Base-by-base conservation (phyloP, 2,329 filamentous ascomycete species). In the Trichoderma arundinaceum region DNA sequence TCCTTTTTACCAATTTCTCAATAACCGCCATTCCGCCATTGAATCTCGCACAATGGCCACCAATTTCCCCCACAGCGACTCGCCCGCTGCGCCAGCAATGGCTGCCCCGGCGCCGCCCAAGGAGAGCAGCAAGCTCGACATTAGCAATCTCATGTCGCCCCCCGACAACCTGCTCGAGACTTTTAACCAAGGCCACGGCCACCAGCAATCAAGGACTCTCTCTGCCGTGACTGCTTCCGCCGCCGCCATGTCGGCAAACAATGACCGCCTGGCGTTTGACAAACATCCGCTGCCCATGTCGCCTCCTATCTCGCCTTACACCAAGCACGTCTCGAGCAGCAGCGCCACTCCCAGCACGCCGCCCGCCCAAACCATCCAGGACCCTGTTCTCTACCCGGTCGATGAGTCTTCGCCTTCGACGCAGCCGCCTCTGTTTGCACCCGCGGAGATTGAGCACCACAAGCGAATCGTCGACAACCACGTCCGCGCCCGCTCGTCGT, bases 111-210 rank as follows among this genome's bases (percentile, higher is more conserved):
- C 71, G 41, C 49, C 49, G 64, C 71, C 22, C 44, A 69, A 71
- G 58, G 69, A 69, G 22, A 38, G 69, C 4, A 83, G 79, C 72
- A 84, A 82, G 69, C 71, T 82, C 61, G 79, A 83, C 68, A 84
- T 85, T 69, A 82, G 75, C 77, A 87, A 79, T 67, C 77, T 89
- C 66, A 87, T 89, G 82, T 89, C 87, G 22, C 87, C 87, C 38
- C 86, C 86, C 22, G 86, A 88, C 43, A 78, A 79, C n/a, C 74
- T 80, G 39, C 81, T 80, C 56, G 86, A 88, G 68, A 85, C 76
- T 70, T 88, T 88, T 73, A 75, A 71, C 53, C 52, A 44, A 12
- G 46, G 56, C 17, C 65, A 60, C 13, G 57, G 44, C 44, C 57
- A 8, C 15, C 44, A 39, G 9, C 43, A 39, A 35, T 41, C 44